Percentiles rank a stretch among this genome's conserved stretches.
Evolutionary conservation across 2,329 filamentous ascomycete species (phyloP).

Genomic region (Penicillium janthinellum): DNA sequence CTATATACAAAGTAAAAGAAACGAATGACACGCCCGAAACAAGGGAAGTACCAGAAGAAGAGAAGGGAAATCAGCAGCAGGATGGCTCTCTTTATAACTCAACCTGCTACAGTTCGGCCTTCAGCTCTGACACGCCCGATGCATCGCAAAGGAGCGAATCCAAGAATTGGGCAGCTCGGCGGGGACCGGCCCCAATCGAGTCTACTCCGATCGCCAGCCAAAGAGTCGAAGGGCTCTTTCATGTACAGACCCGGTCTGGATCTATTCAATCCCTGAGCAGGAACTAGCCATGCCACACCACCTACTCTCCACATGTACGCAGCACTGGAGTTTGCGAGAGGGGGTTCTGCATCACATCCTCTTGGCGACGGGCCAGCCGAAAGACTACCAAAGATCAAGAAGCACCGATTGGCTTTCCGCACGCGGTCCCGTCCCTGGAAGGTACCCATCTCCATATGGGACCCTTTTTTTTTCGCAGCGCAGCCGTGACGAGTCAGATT

Average conservation of each 20-base stretch:
- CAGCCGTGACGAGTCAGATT: background rate
- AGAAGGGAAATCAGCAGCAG: background rate
- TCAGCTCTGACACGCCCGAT: background rate
- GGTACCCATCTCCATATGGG: background rate
- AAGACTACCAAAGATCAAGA: background rate
- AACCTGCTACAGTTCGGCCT: background rate
- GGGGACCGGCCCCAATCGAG: background rate
- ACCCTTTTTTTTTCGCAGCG: background rate
- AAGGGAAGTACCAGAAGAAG: background rate
- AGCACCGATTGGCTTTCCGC: background rate
- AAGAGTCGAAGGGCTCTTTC: background rate
- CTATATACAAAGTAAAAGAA: background rate
- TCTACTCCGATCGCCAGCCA: background rate
- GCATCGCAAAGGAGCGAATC: background rate
- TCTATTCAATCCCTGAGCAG: background rate
- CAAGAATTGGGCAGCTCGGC: background rate
- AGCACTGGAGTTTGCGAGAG: background rate
- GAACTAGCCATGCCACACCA: background rate
- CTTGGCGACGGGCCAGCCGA: conserved; percentile 1
- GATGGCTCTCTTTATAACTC: background rate
- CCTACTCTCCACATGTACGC: background rate
- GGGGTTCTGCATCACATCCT: background rate
- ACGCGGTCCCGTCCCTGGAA: background rate
- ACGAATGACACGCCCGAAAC: background rate
- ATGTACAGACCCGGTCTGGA: background rate